These are phyloP conservation scores for Chaetomiaceae sp. DNA, from an alignment of 2,329 filamentous ascomycete genomes.

Conservation along the genomic window DNA sequence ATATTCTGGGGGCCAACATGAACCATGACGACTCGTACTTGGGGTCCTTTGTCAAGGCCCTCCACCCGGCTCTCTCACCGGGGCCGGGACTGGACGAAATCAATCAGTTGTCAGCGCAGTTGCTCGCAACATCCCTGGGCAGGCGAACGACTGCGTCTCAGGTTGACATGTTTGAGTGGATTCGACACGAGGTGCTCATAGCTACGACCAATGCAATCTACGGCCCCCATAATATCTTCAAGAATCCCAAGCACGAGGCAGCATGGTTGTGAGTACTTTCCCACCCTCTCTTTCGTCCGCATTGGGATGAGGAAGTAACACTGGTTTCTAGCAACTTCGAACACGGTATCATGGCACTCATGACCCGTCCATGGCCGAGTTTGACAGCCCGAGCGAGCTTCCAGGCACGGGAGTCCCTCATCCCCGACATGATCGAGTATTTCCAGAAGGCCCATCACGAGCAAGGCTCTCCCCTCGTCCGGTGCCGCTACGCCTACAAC, in stretches of 20 bases:
- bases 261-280: conserved; percentile 12
- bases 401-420: too few relatives aligned
- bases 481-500: conserved; percentile 6
- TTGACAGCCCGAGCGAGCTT: too few relatives aligned
- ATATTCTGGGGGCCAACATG: conserved; percentile 13
- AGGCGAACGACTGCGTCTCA: not conserved
- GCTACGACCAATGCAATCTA: conserved; percentile 21
- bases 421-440: not conserved
- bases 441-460: not conserved
- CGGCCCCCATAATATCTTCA: conserved; percentile 17
- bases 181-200: conserved; percentile 10
- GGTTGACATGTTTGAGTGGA: conserved; percentile 12
- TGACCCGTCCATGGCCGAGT: too few relatives aligned
- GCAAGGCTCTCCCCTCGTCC: conserved; percentile 4
- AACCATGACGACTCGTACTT: conserved; percentile 15
- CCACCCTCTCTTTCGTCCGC: conserved; percentile 1
- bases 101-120: conserved; percentile 1
- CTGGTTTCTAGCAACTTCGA: not conserved
- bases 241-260: conserved; percentile 6
- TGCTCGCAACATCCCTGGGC: conserved; percentile 5
- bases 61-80: conserved; percentile 10
- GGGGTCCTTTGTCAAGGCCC: conserved; percentile 14
- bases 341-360: not conserved
- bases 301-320: conserved; percentile 7
- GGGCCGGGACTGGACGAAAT: conserved; percentile 9